Evolutionary conservation across 1,284 basidiomycete genomes (phyloP).

Genomic region (Leccinum subrobustum): DNA sequence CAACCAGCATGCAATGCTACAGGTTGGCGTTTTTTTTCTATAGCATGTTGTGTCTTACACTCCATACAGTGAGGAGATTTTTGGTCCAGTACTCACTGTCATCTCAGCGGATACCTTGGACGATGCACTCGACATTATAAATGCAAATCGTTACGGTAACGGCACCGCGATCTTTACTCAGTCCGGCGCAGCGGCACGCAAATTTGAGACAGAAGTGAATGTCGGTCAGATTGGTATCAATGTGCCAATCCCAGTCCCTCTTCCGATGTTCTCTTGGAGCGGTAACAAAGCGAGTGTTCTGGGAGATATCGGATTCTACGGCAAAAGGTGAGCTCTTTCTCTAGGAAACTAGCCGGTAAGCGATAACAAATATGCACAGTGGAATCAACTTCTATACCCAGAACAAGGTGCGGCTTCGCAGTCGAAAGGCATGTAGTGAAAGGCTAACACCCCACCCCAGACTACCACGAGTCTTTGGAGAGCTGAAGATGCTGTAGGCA

Average conservation of each 20-base stretch:
- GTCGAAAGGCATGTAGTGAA: background rate
- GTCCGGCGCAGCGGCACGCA: conserved; percentile 92
- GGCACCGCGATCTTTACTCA: conserved; percentile 98
- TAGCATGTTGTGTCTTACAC: conserved; percentile 1
- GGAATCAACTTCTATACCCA: conserved; percentile 92
- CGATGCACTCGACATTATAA: conserved; percentile 89
- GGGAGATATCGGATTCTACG: conserved; percentile 90
- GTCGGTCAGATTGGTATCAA: conserved; percentile 93
- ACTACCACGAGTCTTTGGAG: conserved; percentile 84
- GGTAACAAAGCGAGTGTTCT: conserved; percentile 89
- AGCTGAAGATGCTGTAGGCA: conserved; percentile 76
- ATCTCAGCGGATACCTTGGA: conserved; percentile 85
- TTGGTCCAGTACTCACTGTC: conserved; percentile 88
- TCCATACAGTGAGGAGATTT: conserved; percentile 81
- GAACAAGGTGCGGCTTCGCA: conserved; percentile 58
- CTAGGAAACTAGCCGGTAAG: background rate
- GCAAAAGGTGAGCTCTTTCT: conserved; percentile 57
- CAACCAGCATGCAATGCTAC: conserved; percentile 86
- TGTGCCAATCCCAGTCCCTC: conserved; percentile 87
- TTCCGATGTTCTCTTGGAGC: conserved; percentile 92
- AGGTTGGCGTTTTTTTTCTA: conserved; percentile 48
- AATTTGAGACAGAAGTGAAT: conserved; percentile 88
- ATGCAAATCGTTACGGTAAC: conserved; percentile 89
- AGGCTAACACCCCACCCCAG: conserved; percentile 35
- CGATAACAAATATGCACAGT: conserved; percentile 36